Evolutionary conservation across 106 monocot species (phyloP).

Genomic region (Xerophyta viscosa): DNA sequence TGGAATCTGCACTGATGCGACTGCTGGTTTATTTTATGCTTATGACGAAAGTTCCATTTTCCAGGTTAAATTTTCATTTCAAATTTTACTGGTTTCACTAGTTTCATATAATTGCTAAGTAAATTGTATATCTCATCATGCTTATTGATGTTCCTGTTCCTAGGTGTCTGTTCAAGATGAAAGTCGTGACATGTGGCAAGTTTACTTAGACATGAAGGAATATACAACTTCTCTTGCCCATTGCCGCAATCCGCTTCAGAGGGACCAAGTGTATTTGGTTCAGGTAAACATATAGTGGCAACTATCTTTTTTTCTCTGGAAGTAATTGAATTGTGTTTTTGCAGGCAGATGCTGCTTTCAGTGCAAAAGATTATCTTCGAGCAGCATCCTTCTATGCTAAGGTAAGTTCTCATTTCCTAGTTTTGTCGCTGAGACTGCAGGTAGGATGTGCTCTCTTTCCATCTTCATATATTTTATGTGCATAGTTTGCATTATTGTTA

Average conservation of each 20-base stretch:
- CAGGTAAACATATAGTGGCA: constrained; percentile 51
- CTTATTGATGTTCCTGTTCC: too few relatives aligned
- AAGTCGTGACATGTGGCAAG: constrained; percentile 95
- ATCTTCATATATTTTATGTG: too few relatives aligned
- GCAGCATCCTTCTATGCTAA: constrained; percentile 98
- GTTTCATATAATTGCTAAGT: too few relatives aligned
- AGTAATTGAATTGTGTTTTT: not conserved
- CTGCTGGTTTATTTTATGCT: constrained; percentile 88
- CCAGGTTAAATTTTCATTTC: constrained; percentile 77
- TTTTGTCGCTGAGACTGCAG: too few relatives aligned
- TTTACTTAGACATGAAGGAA: constrained; percentile 79
- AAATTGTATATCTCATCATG: too few relatives aligned
- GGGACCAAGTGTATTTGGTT: constrained; percentile 86
- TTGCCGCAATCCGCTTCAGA: constrained; percentile 77
- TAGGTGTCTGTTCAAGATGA: constrained; percentile 92
- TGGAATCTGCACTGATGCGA: constrained; percentile 89
- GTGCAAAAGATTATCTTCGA: constrained; percentile 74
- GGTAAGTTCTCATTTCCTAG: too few relatives aligned
- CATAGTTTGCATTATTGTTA: too few relatives aligned
- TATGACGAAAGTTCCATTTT: constrained; percentile 96
- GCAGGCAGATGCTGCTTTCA: constrained; percentile 92
- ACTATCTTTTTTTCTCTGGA: too few relatives aligned
- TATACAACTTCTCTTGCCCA: constrained; percentile 83
- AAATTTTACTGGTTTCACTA: too few relatives aligned
- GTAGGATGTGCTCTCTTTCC: too few relatives aligned